A percentile compares a stretch with the other conserved stretches of the same genome.
Evolutionary conservation across 805 yeast species (phyloP).

Genomic region (Schwanniomyces pseudopolymorphus): DNA sequence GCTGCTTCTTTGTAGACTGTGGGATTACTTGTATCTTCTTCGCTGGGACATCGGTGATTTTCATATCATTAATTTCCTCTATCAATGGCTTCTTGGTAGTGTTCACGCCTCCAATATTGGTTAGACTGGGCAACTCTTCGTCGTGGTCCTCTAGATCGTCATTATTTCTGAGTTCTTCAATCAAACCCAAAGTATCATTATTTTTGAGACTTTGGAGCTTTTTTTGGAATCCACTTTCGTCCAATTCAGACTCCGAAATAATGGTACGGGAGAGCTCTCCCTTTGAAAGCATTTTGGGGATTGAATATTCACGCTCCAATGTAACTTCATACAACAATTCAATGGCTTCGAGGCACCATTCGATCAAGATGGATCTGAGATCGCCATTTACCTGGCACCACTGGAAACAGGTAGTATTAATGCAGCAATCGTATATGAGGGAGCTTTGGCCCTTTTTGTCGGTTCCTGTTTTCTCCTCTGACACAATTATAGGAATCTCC

Average conservation of each 20-base stretch:
- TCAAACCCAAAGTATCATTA: constrained; percentile 42
- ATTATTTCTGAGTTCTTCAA: constrained; percentile 38
- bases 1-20: not conserved
- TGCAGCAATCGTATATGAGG: constrained; percentile 76
- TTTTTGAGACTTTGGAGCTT: constrained; percentile 33
- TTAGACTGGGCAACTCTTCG: constrained; percentile 25
- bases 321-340: constrained; percentile 51
- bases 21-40: not conserved
- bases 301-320: constrained; percentile 61
- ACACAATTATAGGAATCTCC: constrained; percentile 81
- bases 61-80: constrained; percentile 46
- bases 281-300: constrained; percentile 73
- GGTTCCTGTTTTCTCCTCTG: constrained; percentile 50
- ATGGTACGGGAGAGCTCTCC: constrained; percentile 55
- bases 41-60: not conserved
- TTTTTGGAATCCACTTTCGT: constrained; percentile 34
- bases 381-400: constrained; percentile 62
- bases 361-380: constrained; percentile 64
- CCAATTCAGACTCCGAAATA: constrained; percentile 45
- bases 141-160: constrained; percentile 18
- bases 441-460: constrained; percentile 74
- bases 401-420: constrained; percentile 59
- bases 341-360: constrained; percentile 81
- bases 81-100: constrained; percentile 44
- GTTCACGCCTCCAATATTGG: constrained; percentile 18